A percentile compares a stretch with the other conserved stretches of the same genome.
Conservation (phyloP, 805 yeast genomes). For the Wickerhamiella qilinensis region DNA sequence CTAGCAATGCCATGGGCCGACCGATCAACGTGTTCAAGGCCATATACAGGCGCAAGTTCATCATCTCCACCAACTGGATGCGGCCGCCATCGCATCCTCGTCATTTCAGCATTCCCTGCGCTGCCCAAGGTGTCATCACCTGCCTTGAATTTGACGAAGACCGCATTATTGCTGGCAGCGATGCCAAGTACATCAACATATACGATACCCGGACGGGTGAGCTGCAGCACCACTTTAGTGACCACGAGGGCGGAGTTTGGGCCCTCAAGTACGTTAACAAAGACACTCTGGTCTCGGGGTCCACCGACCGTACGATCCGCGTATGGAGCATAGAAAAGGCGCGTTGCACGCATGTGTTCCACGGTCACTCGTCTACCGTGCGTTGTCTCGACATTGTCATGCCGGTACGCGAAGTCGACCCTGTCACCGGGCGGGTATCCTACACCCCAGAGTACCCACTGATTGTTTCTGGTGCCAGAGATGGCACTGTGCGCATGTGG, state of each 20-base stretch:
- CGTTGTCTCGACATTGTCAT: conserved; percentile 74
- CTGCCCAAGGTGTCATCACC: conserved; percentile 55
- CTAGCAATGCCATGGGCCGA: conserved; percentile 12
- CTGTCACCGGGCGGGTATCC: conserved; percentile 41
- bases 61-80: conserved; percentile 65
- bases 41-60: conserved; percentile 41
- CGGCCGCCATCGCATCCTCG: conserved; percentile 47
- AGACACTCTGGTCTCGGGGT: conserved; percentile 74
- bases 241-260: conserved; percentile 99
- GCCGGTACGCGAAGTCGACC: conserved; percentile 35
- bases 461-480: conserved; percentile 80
- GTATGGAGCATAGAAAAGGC: conserved; percentile 84
- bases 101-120: conserved; percentile 33
- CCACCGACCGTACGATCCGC: conserved; percentile 86
- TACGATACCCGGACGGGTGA: conserved; percentile 64
- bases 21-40: conserved; percentile 30
- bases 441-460: conserved; percentile 48
- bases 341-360: conserved; percentile 75
- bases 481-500: conserved; percentile 74
- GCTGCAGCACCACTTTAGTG: conserved; percentile 44
- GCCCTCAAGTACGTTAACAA: conserved; percentile 70
- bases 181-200: conserved; percentile 66
- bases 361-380: conserved; percentile 86
- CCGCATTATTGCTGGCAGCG: conserved; percentile 83
- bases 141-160: conserved; percentile 88